Evolutionary conservation across 768 basidiomycete species (phyloP), one percentile per base, ranked within the genome.

Genomic region (Cystofilobasidium bisporidii): DNA sequence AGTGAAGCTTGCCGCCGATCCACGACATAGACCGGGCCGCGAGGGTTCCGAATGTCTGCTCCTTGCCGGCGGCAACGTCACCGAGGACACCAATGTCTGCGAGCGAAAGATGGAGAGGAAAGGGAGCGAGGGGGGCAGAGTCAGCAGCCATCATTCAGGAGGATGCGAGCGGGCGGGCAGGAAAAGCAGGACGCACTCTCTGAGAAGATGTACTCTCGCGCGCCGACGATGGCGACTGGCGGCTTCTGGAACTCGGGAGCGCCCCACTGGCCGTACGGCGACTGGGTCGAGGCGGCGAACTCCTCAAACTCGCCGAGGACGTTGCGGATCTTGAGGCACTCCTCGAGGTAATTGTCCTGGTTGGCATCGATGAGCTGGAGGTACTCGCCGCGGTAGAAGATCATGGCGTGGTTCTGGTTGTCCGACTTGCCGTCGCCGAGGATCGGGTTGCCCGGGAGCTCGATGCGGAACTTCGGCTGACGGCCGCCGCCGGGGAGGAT

Each of bases 321-420:
- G 77, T 98, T 99, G 55, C 96, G 85, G 76, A 99, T 98, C 83
- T 99, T 99, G 75, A 99, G 84, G 81, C 94, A 98, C 76, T 99
- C 96, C 78, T 99, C 96, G 70, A 99, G 86, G 75, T 99, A 99
- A 79, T 99, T 97, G 80, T 99, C 96, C 80, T 99, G 94, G 76
- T 99, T 99, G 77, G 96, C 96, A 72, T 99, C 96, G 76, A 99
- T 97, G 71, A 99, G 89, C 80, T 99, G 96, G 5, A 99, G 81
- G 78, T 98, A 99, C 79, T 98, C 96, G 73, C 96, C 96, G 69
- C 96, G 91, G 79, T 98, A 97, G 81, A 98, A 99, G 78, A 99
- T 86, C 78, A 99, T 93, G 33, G 96, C 94, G 73, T 99, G 96
- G 77, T 99, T 98, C 83, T 98, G 96, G 79, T 99, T 99, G 81